A percentile compares a stretch with the other conserved stretches of the same genome.
Evolutionary conservation across 2,329 filamentous ascomycete genomes (phyloP).

Genomic region (Rachicladosporium sp.): DNA sequence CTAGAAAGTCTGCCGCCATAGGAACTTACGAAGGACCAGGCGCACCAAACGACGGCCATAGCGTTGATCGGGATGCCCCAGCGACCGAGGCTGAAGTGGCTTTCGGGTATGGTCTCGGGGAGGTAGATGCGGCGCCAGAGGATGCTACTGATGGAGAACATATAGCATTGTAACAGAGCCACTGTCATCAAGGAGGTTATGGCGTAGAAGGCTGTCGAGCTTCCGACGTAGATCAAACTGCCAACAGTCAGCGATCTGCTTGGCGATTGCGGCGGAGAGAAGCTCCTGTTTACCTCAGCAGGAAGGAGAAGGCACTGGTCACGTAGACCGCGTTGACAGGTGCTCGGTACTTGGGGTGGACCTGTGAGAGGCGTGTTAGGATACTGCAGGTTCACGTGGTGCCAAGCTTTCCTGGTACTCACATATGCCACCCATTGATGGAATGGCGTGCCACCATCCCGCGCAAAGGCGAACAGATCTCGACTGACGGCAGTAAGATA

Average conservation of each 20-base stretch:
- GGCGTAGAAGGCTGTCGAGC: conserved; percentile 27
- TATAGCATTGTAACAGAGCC: conserved; percentile 10
- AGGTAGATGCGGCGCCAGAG: conserved; percentile 13
- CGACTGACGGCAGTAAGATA: conserved; percentile 11
- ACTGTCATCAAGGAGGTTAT: conserved; percentile 25
- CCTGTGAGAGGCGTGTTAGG: not conserved
- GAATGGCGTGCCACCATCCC: conserved; percentile 27
- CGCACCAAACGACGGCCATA: conserved; percentile 8
- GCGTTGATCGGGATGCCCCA: conserved; percentile 12
- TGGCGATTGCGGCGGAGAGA: too few relatives aligned
- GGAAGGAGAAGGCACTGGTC: conserved; percentile 40
- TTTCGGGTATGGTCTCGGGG: conserved; percentile 7
- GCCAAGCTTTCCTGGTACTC: too few relatives aligned
- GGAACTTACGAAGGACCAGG: conserved; percentile 8
- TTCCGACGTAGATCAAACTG: conserved; percentile 26
- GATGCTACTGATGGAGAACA: conserved; percentile 14
- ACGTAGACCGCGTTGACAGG: conserved; percentile 21
- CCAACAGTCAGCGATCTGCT: too few relatives aligned
- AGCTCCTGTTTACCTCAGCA: conserved; percentile 8
- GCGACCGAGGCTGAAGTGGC: conserved; percentile 7
- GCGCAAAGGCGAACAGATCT: conserved; percentile 21
- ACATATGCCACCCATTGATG: conserved; percentile 17
- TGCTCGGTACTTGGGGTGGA: conserved; percentile 8
- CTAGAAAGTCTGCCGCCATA: not conserved
- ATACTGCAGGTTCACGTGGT: too few relatives aligned